Evolutionary conservation across 345 rosid species (phyloP), one percentile per base, ranked within the genome.

Genomic region (Conringia planisiliqua): DNA sequence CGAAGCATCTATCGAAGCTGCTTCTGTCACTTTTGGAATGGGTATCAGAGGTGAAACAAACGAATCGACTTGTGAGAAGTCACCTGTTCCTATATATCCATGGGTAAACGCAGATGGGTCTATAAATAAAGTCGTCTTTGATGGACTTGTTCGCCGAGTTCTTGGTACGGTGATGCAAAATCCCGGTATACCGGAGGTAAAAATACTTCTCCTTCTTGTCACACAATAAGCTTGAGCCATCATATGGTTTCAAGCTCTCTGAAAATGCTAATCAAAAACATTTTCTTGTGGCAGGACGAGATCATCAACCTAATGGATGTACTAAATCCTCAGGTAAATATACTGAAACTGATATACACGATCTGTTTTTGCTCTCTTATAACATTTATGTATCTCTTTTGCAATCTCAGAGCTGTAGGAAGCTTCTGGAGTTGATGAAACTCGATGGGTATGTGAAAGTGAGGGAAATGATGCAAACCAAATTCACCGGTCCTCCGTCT

Each of bases 61-160:
- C 62, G 46, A 65, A 47, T 71, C 62, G 18, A 36, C 68, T 63
- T 77, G 82, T 17, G 62, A 80, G 63, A 84, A 77, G 64, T 59
- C 72, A 70, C 74, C 81, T 61, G 62, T 83, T 62, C 97, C 94
- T 35, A 86, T 95, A 81, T 79, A 78, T 57, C 99, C 97, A 57
- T 95, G 99, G 99, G 77, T 92, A 64, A 92, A 92, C 78, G 97
- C 92, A 67, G 92, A 95, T 83, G 97, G 96, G 62, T 86, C 90
- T 35, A 71, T 85, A 75, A 95, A 95, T 74, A 85, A 56, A 54
- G 57, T 62, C 48, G 89, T 92, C 46, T 90, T 85, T 72, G 75
- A 81, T 79, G 99, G 96, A 72, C 92, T 95, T 59, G 33, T 86
- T 32, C 97, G 96, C 33, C 92, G 89, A 62, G 80, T 89, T 79